Conservation (phyloP, 306 rosid species). For the peach (Prunus persica) region DNA sequence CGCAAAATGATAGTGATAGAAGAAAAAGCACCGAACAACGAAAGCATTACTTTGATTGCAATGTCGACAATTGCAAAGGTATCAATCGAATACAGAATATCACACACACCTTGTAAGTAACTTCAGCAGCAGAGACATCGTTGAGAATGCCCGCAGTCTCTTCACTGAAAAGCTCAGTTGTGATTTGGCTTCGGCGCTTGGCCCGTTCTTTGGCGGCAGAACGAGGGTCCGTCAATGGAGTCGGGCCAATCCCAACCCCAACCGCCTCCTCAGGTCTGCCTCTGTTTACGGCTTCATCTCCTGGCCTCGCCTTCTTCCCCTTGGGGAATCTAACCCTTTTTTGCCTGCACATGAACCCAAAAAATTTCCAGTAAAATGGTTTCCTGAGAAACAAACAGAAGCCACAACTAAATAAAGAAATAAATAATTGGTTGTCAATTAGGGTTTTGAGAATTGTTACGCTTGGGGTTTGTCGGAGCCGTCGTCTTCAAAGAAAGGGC, state of each 20-base stretch:
- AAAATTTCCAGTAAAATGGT: background rate
- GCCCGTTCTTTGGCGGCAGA: constrained; percentile 68
- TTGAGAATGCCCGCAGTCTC: constrained; percentile 33
- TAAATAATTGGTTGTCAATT: background rate
- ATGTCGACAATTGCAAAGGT: background rate
- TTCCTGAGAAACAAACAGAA: constrained; percentile 10
- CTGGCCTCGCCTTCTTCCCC: constrained; percentile 75
- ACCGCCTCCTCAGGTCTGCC: constrained; percentile 26
- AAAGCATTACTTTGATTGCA: too few species aligned
- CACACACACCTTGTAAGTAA: constrained; percentile 26
- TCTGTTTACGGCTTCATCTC: constrained; percentile 37
- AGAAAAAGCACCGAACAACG: too few species aligned
- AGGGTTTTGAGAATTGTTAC: constrained; percentile 24
- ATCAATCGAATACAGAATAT: background rate
- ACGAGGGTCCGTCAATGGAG: constrained; percentile 40
- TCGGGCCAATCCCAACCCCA: constrained; percentile 5
- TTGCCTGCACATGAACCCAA: constrained; percentile 18
- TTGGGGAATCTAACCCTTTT: constrained; percentile 80
- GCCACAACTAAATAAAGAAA: background rate
- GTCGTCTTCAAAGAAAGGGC: constrained; percentile 8
- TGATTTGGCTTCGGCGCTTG: constrained; percentile 48
- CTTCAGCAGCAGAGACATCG: constrained; percentile 57
- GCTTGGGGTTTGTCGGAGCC: background rate
- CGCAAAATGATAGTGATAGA: too few species aligned
- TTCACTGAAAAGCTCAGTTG: constrained; percentile 52